These are phyloP conservation scores for Ogataea polymorpha DNA, from an alignment of 805 yeast genomes.

Conservation along the genomic window DNA sequence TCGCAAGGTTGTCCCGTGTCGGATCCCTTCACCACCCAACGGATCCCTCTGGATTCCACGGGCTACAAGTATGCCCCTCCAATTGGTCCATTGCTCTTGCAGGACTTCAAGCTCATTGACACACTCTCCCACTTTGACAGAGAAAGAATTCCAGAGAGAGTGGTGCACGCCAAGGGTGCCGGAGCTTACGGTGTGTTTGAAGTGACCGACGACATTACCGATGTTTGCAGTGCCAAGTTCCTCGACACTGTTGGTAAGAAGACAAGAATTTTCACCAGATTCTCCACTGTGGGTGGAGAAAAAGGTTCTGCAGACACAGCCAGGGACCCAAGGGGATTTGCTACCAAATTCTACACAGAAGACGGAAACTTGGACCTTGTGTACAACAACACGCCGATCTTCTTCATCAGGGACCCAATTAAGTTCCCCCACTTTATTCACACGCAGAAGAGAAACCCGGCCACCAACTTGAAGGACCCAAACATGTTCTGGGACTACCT, in stretches of 20 bases:
- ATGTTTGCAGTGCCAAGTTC: conserved; percentile 66
- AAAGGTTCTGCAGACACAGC: conserved; percentile 77
- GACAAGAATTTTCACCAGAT: conserved; percentile 69
- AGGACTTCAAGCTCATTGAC: conserved; percentile 78
- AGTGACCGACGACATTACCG: conserved; percentile 81
- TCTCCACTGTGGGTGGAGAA: conserved; percentile 88
- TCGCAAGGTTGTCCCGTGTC: conserved; percentile 76
- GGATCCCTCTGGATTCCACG: conserved; percentile 54
- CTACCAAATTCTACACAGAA: conserved; percentile 76
- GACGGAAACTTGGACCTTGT: conserved; percentile 85
- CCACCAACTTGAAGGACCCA: conserved; percentile 75
- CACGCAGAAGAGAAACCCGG: conserved; percentile 84
- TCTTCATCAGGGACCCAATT: conserved; percentile 79
- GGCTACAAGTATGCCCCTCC: conserved; percentile 32
- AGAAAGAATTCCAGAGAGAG: conserved; percentile 89
- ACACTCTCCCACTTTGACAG: conserved; percentile 84
- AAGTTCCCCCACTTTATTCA: conserved; percentile 88
- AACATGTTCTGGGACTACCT: conserved; percentile 85
- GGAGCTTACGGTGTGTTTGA: conserved; percentile 89
- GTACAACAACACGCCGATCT: conserved; percentile 82
- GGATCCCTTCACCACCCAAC: conserved; percentile 72
- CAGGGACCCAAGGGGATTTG: conserved; percentile 85
- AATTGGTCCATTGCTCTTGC: conserved; percentile 71
- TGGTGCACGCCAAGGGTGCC: conserved; percentile 90
- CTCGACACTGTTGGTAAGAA: conserved; percentile 74